These are phyloP conservation scores for Musa balbisiana DNA, from an alignment of 202 grass and related monocot genomes.

Conservation along the genomic window DNA sequence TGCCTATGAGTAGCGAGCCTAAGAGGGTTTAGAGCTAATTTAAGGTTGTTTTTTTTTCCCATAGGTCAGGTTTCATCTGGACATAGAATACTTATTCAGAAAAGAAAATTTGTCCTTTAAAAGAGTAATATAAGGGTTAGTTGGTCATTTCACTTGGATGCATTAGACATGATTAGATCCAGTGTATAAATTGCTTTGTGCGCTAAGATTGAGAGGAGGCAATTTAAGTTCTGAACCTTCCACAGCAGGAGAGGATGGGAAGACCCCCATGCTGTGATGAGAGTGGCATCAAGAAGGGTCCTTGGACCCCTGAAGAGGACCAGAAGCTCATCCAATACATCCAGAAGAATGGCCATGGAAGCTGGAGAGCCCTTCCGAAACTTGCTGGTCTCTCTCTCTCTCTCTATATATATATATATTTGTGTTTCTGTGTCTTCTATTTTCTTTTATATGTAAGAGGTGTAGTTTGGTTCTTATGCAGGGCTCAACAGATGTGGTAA, in stretches of 20 bases:
- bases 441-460: not conserved
- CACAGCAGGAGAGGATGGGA: not conserved
- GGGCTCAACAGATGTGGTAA: conserved; percentile 2
- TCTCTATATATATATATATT: not conserved
- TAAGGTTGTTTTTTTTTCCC: no score
- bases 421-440: not conserved
- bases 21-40: no score
- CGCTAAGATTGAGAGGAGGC: no score
- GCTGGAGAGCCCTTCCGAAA: conserved; percentile 1
- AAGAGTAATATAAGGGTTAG: no score
- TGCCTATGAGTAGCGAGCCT: no score
- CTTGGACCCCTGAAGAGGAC: conserved; percentile 1
- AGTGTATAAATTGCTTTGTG: not conserved
- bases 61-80: no score
- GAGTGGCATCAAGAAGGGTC: conserved; percentile 4
- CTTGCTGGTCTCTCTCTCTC: conserved; percentile 6
- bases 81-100: no score
- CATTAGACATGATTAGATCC: not conserved
- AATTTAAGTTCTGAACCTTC: not conserved
- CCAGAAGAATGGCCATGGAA: conserved; percentile 9
- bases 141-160: no score
- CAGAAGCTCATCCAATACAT: not conserved
- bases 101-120: no score
- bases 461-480: not conserved
- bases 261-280: not conserved